Conservation (phyloP, 257 asterid species). For the Solanum ahanhuiri region DNA sequence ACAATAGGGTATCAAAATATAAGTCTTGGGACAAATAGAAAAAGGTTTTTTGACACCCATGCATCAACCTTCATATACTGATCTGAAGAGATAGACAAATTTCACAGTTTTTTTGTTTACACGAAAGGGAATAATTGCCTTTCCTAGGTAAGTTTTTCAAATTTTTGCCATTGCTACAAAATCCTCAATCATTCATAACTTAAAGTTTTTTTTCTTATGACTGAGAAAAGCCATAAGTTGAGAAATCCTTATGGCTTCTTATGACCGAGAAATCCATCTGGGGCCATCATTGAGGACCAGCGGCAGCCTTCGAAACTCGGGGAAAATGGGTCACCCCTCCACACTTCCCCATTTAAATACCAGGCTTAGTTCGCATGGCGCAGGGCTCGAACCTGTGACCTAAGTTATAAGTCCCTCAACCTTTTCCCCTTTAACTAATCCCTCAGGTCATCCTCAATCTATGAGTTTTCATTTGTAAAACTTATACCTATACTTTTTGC, state of each 20-base stretch:
- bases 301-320: not conserved
- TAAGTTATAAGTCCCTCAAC: not conserved
- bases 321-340: not conserved
- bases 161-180: not conserved
- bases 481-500: not conserved
- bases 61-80: not conserved
- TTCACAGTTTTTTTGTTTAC: not conserved
- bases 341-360: not conserved
- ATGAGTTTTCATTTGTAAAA: not conserved
- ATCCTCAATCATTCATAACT: not conserved
- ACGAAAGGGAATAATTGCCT: not conserved
- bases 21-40: not conserved
- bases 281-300: not conserved
- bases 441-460: not conserved
- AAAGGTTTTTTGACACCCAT: not conserved
- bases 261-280: not conserved
- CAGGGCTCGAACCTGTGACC: not conserved
- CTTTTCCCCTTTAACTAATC: not conserved
- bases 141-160: not conserved
- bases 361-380: not conserved
- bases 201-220: not conserved
- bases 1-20: not conserved
- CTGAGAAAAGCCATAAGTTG: not conserved
- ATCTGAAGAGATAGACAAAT: not conserved
- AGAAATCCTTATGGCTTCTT: not conserved